Evolutionary conservation across 805 yeast species (phyloP), one percentile per base, ranked within the genome.

Genomic region (Huiozyma naganishii): DNA sequence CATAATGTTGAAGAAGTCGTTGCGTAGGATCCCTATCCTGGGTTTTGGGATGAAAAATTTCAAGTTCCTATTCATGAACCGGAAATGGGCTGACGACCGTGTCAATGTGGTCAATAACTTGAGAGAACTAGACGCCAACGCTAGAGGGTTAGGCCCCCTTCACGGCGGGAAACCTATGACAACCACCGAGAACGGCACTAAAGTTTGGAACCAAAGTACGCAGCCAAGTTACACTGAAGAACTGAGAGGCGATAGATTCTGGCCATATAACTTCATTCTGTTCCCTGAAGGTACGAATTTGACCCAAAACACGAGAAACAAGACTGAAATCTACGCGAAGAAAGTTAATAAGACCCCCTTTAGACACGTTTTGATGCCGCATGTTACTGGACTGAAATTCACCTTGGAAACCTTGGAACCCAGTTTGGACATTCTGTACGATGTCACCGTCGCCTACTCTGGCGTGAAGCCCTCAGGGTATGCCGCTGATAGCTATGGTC

Each of bases 211-310:
- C 32, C 51, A 36, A n/a, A 52, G 42, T 27, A 42, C 53, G 7
- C 54, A 63, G 17, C 64, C 70, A 51, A 6, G 29, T 27, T 5
- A 17, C 13, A 34, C 40, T 34, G 32, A 29, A n/a, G 37, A 43
- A 11, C 40, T 35, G 36, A 46, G 32, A 33, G 45, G 6, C 28
- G 37, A 48, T 27, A 39, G 44, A 5, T 47, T 57, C 6, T 73
- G 77, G 76, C 80, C 83, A 4, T 79, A 80, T 49, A 78, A 82
- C 71, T 61, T 92, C 39, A 64, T 89, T 23, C 61, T 92, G 28
- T 92, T 83, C 64, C 98, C 98, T 1, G 98, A 92, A 62, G 98
- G 98, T 5, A 92, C 98, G 0, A 92, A 87, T 46, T 65, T 83
- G 43, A 79, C 92, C 34, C 70, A 69, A 5, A 72, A 76, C 47